These are phyloP conservation scores for Hypoxylon intermedium DNA, from an alignment of 495 filamentous ascomycete species.

Conservation along the genomic window DNA sequence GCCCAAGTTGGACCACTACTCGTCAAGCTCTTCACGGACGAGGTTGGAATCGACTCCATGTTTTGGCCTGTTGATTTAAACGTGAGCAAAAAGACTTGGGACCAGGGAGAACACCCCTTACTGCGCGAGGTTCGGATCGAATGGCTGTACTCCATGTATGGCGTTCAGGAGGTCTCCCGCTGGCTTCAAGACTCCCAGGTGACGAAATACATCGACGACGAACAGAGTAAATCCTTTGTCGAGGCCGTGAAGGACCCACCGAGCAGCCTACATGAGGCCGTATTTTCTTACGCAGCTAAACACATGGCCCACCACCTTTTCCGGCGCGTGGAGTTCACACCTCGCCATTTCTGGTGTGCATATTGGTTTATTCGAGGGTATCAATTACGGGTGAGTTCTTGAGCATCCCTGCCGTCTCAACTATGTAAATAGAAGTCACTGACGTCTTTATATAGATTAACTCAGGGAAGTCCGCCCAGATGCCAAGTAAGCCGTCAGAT, in stretches of 20 bases:
- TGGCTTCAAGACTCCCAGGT: conserved; percentile 48
- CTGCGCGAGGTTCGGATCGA: conserved; percentile 24
- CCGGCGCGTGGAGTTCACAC: conserved; percentile 37
- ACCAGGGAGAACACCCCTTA: conserved; percentile 23
- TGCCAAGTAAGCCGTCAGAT: conserved; percentile 32
- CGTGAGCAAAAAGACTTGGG: conserved; percentile 40
- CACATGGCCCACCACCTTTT: conserved; percentile 37
- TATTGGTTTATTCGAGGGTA: conserved; percentile 39
- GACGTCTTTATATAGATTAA: conserved; percentile 26
- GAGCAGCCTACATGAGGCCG: conserved; percentile 31
- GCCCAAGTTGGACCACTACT: conserved; percentile 44
- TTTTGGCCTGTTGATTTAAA: conserved; percentile 42
- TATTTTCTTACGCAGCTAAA: conserved; percentile 33
- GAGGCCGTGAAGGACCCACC: conserved; percentile 23
- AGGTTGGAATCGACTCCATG: conserved; percentile 43
- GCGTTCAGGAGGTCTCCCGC: conserved; percentile 39
- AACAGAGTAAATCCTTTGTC: conserved; percentile 21
- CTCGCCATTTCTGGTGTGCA: conserved; percentile 35
- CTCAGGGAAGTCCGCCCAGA: conserved; percentile 16
- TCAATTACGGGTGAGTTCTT: conserved; percentile 33
- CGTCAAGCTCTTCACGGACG: conserved; percentile 43
- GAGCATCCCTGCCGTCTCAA: neutral
- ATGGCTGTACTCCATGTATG: conserved; percentile 45
- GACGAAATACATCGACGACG: conserved; percentile 37
- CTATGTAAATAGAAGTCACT: conserved; percentile 18